These are phyloP conservation scores for Annulohypoxylon bovei DNA, from an alignment of 495 filamentous ascomycete genomes.

Conservation along the genomic window DNA sequence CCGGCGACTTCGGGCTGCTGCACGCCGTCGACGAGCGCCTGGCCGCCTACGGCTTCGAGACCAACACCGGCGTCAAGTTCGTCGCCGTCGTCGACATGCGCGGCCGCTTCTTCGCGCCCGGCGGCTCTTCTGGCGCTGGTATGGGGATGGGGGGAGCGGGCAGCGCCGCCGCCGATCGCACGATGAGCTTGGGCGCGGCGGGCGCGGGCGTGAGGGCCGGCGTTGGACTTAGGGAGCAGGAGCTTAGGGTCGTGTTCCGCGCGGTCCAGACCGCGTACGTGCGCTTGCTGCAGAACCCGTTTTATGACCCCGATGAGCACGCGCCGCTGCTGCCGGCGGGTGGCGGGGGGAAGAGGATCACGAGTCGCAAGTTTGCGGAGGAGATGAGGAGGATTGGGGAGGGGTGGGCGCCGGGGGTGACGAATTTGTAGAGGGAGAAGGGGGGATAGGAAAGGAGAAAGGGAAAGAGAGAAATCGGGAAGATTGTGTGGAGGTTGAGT, in stretches of 20 bases:
- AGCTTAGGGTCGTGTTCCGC: slow-evolving; percentile 86
- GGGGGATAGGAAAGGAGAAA: too few species aligned
- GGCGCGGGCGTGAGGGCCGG: slow-evolving; percentile 22
- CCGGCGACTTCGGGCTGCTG: slow-evolving; percentile 88
- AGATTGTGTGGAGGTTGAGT: slow-evolving; percentile 42
- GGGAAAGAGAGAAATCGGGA: background rate
- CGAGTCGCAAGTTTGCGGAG: slow-evolving; percentile 78
- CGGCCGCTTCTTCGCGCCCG: slow-evolving; percentile 59
- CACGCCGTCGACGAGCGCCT: slow-evolving; percentile 93
- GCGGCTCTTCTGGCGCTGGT: background rate
- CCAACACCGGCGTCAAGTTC: slow-evolving; percentile 93
- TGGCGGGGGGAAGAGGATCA: slow-evolving; percentile 72
- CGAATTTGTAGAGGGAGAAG: slow-evolving; percentile 44
- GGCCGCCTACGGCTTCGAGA: slow-evolving; percentile 93
- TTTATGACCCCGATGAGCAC: slow-evolving; percentile 91
- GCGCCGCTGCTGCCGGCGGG: slow-evolving; percentile 54
- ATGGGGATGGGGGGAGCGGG: slow-evolving; percentile 35
- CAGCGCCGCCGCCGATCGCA: background rate
- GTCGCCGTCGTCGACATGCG: slow-evolving; percentile 88
- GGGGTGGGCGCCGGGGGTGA: slow-evolving; percentile 67
- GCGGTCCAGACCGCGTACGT: slow-evolving; percentile 93
- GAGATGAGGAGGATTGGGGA: slow-evolving; percentile 89
- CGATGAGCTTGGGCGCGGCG: slow-evolving; percentile 5
- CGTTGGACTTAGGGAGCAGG: slow-evolving; percentile 67
- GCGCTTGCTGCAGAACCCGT: slow-evolving; percentile 88